Conservation (phyloP, 23 red algal species). For the Pyropia yezoensis region DNA sequence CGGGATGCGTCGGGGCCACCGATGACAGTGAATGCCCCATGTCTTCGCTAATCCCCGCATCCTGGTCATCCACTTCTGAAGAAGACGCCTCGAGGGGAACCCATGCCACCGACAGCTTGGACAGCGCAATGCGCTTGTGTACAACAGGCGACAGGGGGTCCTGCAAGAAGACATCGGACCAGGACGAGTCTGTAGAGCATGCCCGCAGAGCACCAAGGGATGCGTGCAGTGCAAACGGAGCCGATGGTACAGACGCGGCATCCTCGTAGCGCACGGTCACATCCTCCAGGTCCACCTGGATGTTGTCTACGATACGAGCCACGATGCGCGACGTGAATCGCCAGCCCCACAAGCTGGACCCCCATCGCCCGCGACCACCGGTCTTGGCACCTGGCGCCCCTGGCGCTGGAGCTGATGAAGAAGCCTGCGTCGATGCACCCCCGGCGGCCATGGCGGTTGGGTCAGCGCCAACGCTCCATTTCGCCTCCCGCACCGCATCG, state of each 20-base stretch:
- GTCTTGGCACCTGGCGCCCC: not conserved
- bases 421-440: not conserved
- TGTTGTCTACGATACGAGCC: slow-evolving; percentile 61
- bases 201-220: slow-evolving; percentile 43
- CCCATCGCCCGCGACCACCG: not conserved
- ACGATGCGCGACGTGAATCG: slow-evolving; percentile 55
- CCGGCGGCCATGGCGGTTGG: not conserved
- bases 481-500: slow-evolving; percentile 61
- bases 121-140: too few species aligned
- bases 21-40: too few species aligned
- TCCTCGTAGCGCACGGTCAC: slow-evolving; percentile 73
- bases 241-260: slow-evolving; percentile 36
- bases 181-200: slow-evolving; percentile 37
- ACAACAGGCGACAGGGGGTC: slow-evolving; percentile 23
- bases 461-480: slow-evolving; percentile 31
- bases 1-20: too few species aligned
- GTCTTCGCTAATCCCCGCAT: too few species aligned
- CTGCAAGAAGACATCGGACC: slow-evolving; percentile 40
- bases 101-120: too few species aligned
- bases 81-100: too few species aligned
- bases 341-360: slow-evolving; percentile 33
- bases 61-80: too few species aligned
- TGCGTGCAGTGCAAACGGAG: slow-evolving; percentile 37
- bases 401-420: slow-evolving; percentile 3
- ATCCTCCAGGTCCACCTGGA: slow-evolving; percentile 82